Evolutionary conservation across 2,329 filamentous ascomycete genomes (phyloP), one percentile per base, ranked within the genome.

Genomic region (Balansia obtecta): DNA sequence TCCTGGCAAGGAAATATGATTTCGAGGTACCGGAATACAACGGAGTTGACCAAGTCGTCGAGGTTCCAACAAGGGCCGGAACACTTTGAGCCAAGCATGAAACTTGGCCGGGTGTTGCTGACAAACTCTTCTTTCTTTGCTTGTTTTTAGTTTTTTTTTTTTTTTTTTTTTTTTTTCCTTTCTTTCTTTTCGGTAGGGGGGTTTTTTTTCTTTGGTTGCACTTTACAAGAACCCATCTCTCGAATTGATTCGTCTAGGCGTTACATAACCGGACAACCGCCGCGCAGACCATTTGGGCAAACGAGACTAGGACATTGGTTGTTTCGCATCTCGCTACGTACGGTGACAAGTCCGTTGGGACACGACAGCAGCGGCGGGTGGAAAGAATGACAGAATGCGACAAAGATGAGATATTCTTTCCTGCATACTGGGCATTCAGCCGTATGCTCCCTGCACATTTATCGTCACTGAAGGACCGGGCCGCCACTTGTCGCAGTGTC

Each of bases 41-140:
- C 58, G 93, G 90, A 0, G 70, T 93, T 57, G 90, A 97, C 66
- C 93, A 97, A 68, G 74, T 96, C 57, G 84, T 90, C 49, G 93
- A 98, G 67, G 74, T 94, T 41, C 69, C 68, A 13, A 61, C 65
- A 11, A 65, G 66, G 45, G 72, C 66, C 37, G 68, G 75, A 55
- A 82, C 76, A 61, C 69, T 83, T 54, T 84, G 60, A 73, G 50
- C 30, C 15, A 46, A 15, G 45, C 18, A 47, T 9, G 9, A 34
- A 30, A 27, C 27, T 27, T 8, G 27, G 27, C 27, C 27, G 8
- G 27, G 27, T 27, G 27, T 27, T 7, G 5, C 27, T 27, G 27
- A 27, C 27, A 27, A 27, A 27, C 4, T 27, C 8, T 27, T 8
- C 27, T 7, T 7, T 27, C 27, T 27, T 27, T 27, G 27, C 27